Evolutionary conservation across 805 yeast species (phyloP), one percentile per base, ranked within the genome.

Genomic region (Grigorovia transvaalensis): DNA sequence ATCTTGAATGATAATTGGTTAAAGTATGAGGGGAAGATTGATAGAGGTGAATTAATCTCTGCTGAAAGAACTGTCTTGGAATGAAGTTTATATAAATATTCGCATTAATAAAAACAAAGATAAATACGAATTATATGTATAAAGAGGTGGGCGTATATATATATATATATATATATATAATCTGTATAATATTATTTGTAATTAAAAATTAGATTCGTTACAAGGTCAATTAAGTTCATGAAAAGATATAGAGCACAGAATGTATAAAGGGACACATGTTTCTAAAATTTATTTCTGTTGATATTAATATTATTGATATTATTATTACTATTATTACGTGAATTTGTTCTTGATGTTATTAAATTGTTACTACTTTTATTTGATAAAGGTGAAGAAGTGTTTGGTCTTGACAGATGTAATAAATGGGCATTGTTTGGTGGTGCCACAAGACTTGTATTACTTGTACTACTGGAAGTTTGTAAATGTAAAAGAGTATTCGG

Each of bases 1-100:
- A 78, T 79, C 52, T 52, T 66, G 44, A 60, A 57, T 30, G 55
- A 56, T 27, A 59, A 54, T 33, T 66, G 68, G 69, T 30, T 15
- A 9, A 41, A 23, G 40, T 46, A 17, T 19, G n/a, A 35, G 29
- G 20, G 18, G 9, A 38, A 13, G 12, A 40, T 23, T 7, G 43
- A 46, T n/a, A 27, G 35, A 13, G 46, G 30, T 13, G n/a, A 27
- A 13, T 44, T 44, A n/a, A 15, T 38, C 8, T 13, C 8, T 12
- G 42, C 8, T 15, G 17, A 38, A 38, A 13, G 42, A 13, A 15
- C 4, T 38, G 42, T 15, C 2, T 3, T 38, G 17, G 42, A 38
- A 38, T 38, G 27, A 38, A 8, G 11, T 33, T 5, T 5, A 33
- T 11, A 33, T 13, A 33, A 23, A 23, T 23, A 23, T 23, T 23